A percentile compares a stretch with the other conserved stretches of the same genome.
Conservation (phyloP, 352 stramenopile genomes). For the Phytophthora sp. region DNA sequence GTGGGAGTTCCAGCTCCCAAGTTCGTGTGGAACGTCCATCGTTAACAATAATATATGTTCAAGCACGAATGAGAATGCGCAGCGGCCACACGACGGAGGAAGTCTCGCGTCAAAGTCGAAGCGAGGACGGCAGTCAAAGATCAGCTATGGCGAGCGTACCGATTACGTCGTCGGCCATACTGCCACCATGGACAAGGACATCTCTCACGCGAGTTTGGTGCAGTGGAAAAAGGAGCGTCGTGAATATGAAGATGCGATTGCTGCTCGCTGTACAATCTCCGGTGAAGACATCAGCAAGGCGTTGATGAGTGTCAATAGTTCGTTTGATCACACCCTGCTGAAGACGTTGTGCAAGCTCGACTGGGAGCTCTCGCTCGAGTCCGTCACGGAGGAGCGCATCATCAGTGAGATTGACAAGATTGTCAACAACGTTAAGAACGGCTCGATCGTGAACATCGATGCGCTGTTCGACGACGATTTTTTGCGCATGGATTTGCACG, state of each 20-base stretch:
- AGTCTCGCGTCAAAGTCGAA: not conserved
- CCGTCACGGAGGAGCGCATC: not conserved
- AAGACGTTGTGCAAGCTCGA: slow-evolving; percentile 1
- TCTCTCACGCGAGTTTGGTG: slow-evolving; percentile 4
- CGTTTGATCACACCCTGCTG: not conserved
- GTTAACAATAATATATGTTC: slow-evolving; percentile 12
- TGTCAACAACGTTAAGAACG: slow-evolving; percentile 4
- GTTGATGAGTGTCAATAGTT: not conserved
- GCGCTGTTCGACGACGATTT: slow-evolving; percentile 8
- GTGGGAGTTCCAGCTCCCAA: too few relatives aligned
- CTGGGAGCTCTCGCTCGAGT: not conserved
- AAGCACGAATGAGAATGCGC: slow-evolving; percentile 2
- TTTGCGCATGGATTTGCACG: not conserved
- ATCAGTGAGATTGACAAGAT: slow-evolving; percentile 3
- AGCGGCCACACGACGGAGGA: not conserved
- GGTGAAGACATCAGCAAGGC: not conserved
- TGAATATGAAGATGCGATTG: slow-evolving; percentile 5
- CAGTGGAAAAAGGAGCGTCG: slow-evolving; percentile 1
- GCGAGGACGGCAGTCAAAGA: not conserved
- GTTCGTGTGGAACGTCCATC: slow-evolving; percentile 4
- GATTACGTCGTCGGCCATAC: not conserved
- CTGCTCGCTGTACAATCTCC: not conserved
- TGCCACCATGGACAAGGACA: slow-evolving; percentile 9
- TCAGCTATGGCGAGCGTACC: not conserved
- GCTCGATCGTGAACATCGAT: not conserved